These are phyloP conservation scores for Gomphus sp. DNA, from an alignment of 1,284 basidiomycete genomes.

Conservation along the genomic window DNA sequence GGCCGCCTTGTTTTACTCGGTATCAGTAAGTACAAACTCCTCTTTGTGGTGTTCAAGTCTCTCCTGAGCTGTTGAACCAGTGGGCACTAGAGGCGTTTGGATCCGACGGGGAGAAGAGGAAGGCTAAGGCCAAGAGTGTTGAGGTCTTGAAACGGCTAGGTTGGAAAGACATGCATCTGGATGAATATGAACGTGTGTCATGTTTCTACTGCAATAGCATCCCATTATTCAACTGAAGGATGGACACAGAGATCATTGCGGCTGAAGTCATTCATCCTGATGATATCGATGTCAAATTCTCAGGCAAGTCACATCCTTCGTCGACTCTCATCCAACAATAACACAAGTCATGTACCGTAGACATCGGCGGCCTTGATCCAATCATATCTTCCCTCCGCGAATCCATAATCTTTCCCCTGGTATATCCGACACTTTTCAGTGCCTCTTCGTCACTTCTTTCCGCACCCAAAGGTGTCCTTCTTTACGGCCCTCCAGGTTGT, in stretches of 20 bases:
- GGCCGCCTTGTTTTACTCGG: not conserved
- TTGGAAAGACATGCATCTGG: conserved; percentile 58
- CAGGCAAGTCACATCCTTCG: conserved; percentile 36
- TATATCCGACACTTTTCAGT: conserved; percentile 85
- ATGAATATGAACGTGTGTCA: conserved; percentile 71
- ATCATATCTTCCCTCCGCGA: conserved; percentile 90
- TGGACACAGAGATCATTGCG: conserved; percentile 60
- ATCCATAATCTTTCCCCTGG: conserved; percentile 93
- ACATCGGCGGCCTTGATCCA: conserved; percentile 92
- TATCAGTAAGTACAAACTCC: not conserved
- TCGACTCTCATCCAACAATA: not conserved
- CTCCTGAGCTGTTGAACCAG: conserved; percentile 18
- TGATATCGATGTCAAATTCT: conserved; percentile 68
- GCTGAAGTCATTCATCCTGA: conserved; percentile 82
- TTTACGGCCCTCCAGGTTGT: conserved; percentile 88
- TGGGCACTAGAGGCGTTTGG: conserved; percentile 38
- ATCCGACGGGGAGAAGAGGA: conserved; percentile 44
- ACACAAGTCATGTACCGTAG: conserved; percentile 27
- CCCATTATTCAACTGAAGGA: not conserved
- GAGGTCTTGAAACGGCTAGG: conserved; percentile 69
- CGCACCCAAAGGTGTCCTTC: conserved; percentile 74
- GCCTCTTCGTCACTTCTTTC: conserved; percentile 61
- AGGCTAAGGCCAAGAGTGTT: conserved; percentile 58
- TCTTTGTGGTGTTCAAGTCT: not conserved
- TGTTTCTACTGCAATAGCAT: not conserved